phyloP scores from a whole-genome alignment of 2,329 filamentous ascomycete species.

The Podosphaera xanthii region DNA sequence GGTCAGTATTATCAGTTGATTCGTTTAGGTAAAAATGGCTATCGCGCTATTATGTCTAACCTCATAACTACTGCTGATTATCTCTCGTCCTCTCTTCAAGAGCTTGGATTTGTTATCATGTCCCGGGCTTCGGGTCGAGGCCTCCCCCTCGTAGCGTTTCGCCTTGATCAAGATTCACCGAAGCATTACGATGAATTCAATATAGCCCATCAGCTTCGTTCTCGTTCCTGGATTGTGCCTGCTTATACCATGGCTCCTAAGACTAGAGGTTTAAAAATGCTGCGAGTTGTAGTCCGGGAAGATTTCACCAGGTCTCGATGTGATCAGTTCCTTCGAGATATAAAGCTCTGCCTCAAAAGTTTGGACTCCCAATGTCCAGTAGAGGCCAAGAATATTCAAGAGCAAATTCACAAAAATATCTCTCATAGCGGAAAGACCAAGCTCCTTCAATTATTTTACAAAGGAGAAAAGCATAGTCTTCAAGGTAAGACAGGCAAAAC shows the following conservation, averaged over 20 bases:
- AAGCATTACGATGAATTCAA: conserved; percentile 52
- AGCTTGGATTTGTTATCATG: conserved; percentile 71
- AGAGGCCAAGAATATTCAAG: conserved; percentile 43
- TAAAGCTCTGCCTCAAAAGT: conserved; percentile 51
- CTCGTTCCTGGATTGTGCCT: conserved; percentile 78
- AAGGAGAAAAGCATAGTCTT: conserved; percentile 64
- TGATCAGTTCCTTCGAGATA: conserved; percentile 54
- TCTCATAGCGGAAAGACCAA: conserved; percentile 27
- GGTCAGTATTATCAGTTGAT: conserved; percentile 97
- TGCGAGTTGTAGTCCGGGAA: conserved; percentile 78
- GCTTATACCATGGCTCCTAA: conserved; percentile 75
- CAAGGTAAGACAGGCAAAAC: conserved; percentile 84
- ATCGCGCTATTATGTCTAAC: conserved; percentile 84
- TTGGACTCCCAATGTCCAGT: conserved; percentile 54
- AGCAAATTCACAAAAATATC: conserved; percentile 36
- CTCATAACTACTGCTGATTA: conserved; percentile 79
- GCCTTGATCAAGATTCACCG: conserved; percentile 34
- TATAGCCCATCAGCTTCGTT: conserved; percentile 63
- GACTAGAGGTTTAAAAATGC: conserved; percentile 63
- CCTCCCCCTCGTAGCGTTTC: conserved; percentile 76
- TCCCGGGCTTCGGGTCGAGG: conserved; percentile 55
- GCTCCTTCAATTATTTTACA: conserved; percentile 26
- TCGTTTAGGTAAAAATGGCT: conserved; percentile 77
- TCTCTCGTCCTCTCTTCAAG: conserved; percentile 47
- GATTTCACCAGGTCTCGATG: conserved; percentile 71